phyloP scores from a whole-genome alignment of 2,329 filamentous ascomycete genomes.

The Colletotrichum endophyticum region DNA sequence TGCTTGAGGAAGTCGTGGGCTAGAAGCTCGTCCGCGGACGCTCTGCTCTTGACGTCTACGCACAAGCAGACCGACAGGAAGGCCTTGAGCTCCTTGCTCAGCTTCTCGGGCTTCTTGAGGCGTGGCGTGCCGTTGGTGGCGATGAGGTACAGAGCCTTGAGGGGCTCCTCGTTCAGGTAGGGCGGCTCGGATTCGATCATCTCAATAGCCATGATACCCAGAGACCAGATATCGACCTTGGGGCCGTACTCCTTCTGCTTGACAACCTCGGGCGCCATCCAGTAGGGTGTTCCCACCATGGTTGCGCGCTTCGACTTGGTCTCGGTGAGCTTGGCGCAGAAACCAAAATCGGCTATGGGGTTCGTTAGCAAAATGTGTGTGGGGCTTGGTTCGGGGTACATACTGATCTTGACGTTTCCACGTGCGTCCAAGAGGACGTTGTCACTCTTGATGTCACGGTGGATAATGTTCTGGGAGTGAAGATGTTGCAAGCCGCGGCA shows the following conservation, averaged over 20 bases:
- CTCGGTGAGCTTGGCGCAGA: conserved; percentile 98
- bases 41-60: conserved; percentile 93
- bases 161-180: conserved; percentile 95
- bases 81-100: conserved; percentile 96
- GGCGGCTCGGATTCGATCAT: conserved; percentile 99
- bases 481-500: conserved; percentile 94
- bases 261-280: conserved; percentile 99
- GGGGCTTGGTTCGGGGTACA: conserved; percentile 41
- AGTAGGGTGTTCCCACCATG: conserved; percentile 99
- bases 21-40: conserved; percentile 87
- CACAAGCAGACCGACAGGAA: conserved; percentile 97
- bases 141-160: conserved; percentile 97
- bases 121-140: conserved; percentile 96
- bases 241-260: conserved; percentile 99
- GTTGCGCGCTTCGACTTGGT: conserved; percentile 96
- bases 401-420: conserved; percentile 97
- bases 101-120: conserved; percentile 97
- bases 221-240: conserved; percentile 98
- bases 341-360: conserved; percentile 89
- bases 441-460: conserved; percentile 99
- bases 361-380: conserved; percentile 35
- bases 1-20: conserved; percentile 94
- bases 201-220: conserved; percentile 99
- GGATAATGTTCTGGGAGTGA: conserved; percentile 95
- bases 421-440: conserved; percentile 94